Conservation (phyloP, 139 green algal genomes). For the Micractinium sp. region DNA sequence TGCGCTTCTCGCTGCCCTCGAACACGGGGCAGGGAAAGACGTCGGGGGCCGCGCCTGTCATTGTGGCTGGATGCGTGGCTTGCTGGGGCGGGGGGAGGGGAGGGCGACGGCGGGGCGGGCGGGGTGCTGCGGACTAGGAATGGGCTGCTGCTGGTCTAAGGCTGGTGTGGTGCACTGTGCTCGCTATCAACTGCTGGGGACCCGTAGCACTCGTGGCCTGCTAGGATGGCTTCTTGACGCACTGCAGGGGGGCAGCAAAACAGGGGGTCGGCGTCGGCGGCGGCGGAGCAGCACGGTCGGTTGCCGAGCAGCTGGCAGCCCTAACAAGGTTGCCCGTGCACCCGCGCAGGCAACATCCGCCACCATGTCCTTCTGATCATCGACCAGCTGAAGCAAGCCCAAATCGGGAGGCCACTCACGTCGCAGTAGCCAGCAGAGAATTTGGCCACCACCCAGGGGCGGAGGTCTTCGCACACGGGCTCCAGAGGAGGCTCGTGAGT, state of each 20-base stretch:
- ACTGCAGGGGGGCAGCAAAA: slow-evolving; percentile 41
- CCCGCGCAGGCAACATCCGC: background rate
- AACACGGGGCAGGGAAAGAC: slow-evolving; percentile 77
- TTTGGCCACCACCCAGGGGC: slow-evolving; percentile 39
- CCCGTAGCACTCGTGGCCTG: slow-evolving; percentile 33
- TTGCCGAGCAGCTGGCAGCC: background rate
- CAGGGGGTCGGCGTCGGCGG: background rate
- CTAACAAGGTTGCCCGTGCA: background rate
- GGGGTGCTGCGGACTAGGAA: slow-evolving; percentile 11
- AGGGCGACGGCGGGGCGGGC: background rate
- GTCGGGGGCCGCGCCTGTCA: slow-evolving; percentile 30
- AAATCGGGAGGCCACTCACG: slow-evolving; percentile 11
- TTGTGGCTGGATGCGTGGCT: slow-evolving; percentile 19
- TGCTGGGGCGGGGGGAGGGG: background rate
- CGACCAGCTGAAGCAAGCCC: background rate
- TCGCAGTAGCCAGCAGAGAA: slow-evolving; percentile 29
- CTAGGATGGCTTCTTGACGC: slow-evolving; percentile 70
- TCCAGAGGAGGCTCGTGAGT: slow-evolving; percentile 45
- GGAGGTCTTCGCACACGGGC: slow-evolving; percentile 43
- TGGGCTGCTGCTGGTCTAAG: background rate
- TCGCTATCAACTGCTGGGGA: background rate
- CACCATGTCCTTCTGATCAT: background rate
- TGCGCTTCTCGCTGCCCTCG: slow-evolving; percentile 94
- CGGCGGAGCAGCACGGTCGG: background rate
- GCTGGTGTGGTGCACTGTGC: background rate